phyloP scores from a whole-genome alignment of 1,139 yeast genomes.

The Scheffersomyces insectosa region DNA sequence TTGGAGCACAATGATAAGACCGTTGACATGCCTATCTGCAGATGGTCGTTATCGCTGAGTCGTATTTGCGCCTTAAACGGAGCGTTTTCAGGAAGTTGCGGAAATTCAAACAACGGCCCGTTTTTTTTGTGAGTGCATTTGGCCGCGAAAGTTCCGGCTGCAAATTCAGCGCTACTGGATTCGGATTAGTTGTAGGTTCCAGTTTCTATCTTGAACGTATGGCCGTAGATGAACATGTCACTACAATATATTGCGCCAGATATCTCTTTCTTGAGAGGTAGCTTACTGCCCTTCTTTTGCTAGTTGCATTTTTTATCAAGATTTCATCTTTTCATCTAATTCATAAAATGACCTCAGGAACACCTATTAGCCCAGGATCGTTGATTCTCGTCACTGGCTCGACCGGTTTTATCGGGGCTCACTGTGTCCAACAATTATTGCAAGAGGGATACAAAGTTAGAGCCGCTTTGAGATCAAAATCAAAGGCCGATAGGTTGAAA shows the following conservation, averaged over 20 bases:
- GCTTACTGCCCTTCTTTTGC: neutral
- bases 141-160: neutral
- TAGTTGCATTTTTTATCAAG: neutral
- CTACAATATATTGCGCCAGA: neutral
- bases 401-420: slow-evolving; percentile 36
- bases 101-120: neutral
- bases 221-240: neutral
- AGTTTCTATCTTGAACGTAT: neutral
- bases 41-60: neutral
- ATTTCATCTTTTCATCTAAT: neutral
- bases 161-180: neutral
- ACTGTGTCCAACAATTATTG: slow-evolving; percentile 23
- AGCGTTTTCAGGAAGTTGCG: neutral
- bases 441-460: slow-evolving; percentile 26
- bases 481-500: slow-evolving; percentile 27
- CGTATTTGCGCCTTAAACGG: neutral
- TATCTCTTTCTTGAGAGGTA: neutral
- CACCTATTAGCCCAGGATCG: neutral
- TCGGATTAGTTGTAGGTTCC: neutral
- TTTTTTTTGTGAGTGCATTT: neutral
- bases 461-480: slow-evolving; percentile 33
- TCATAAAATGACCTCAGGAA: neutral
- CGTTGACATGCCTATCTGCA: neutral
- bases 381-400: slow-evolving; percentile 36
- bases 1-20: neutral